Conservation (phyloP, 1,284 basidiomycete genomes). For the Mycena citricolor region DNA sequence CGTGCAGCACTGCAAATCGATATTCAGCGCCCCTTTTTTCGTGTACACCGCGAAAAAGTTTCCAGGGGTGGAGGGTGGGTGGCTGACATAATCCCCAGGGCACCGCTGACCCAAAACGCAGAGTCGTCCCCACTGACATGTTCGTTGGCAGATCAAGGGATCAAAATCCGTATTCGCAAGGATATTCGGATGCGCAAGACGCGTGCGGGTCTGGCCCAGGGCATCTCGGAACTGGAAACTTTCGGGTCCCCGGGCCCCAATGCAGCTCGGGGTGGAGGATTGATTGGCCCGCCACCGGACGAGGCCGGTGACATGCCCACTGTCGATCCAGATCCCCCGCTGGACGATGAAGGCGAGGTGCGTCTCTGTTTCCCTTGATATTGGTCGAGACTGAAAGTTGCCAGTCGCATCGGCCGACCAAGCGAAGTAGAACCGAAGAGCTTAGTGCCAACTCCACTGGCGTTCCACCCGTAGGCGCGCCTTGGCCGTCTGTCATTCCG, state of each 20-base stretch:
- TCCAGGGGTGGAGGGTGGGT: constrained; percentile 86
- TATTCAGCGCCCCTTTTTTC: constrained; percentile 84
- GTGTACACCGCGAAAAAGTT: constrained; percentile 95
- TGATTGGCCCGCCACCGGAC: constrained; percentile 2
- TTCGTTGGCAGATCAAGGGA: constrained; percentile 87
- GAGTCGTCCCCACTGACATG: constrained; percentile 88
- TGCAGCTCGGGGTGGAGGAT: constrained; percentile 9
- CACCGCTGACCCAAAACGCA: constrained; percentile 31
- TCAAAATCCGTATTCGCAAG: constrained; percentile 90
- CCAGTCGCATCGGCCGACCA: constrained; percentile 32
- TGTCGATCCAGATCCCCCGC: constrained; percentile 17
- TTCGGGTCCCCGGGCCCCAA: constrained; percentile 8
- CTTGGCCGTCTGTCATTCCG: constrained; percentile 21
- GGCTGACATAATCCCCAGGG: no score
- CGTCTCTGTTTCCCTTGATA: not conserved
- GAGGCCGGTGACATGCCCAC: constrained; percentile 16
- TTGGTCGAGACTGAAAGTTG: no score
- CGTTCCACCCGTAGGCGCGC: constrained; percentile 20
- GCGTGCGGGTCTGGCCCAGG: constrained; percentile 45
- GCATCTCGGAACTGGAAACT: constrained; percentile 38
- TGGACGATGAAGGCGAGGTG: constrained; percentile 11
- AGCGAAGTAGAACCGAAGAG: constrained; percentile 39
- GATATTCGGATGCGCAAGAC: constrained; percentile 81
- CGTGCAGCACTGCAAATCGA: constrained; percentile 85
- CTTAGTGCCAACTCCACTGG: constrained; percentile 25